Evolutionary conservation across 2,329 filamentous ascomycete species (phyloP).

Genomic region (Pseudogymnoascus sp.): DNA sequence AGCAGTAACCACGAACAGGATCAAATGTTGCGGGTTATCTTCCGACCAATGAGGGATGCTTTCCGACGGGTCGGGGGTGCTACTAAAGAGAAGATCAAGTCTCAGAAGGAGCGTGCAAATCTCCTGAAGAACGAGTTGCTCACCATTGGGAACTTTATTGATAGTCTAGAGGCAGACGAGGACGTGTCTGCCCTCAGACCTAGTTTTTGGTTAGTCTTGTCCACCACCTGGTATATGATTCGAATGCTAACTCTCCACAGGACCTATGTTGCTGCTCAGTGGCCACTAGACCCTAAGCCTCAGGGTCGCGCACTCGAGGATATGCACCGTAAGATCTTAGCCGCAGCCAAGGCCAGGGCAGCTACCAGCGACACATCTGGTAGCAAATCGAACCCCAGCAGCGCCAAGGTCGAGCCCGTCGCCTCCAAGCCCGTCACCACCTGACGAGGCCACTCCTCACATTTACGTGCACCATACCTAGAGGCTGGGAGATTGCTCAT

Average conservation of each 20-base stretch:
- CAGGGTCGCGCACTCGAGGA: constrained; percentile 22
- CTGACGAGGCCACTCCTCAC: background rate
- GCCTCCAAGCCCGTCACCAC: background rate
- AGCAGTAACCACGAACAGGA: constrained; percentile 26
- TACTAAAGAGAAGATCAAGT: constrained; percentile 55
- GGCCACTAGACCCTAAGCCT: constrained; percentile 26
- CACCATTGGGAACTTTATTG: constrained; percentile 56
- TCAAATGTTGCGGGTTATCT: constrained; percentile 36
- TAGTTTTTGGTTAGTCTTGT: constrained; percentile 27
- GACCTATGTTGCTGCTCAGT: constrained; percentile 29
- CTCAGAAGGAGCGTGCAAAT: constrained; percentile 53
- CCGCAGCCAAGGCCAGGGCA: constrained; percentile 9
- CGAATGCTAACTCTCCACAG: constrained; percentile 16
- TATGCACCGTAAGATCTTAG: constrained; percentile 28
- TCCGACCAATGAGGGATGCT: constrained; percentile 54
- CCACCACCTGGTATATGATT: background rate
- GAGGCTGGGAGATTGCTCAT: background rate
- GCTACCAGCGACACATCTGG: background rate
- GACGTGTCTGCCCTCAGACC: constrained; percentile 22
- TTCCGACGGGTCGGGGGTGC: constrained; percentile 53
- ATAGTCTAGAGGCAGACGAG: constrained; percentile 29
- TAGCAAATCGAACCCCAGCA: background rate
- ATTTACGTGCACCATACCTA: background rate
- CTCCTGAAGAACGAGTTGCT: constrained; percentile 56
- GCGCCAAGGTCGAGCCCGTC: background rate